Evolutionary conservation across 1,284 basidiomycete genomes (phyloP).

Genomic region (Amylostereum areolatum): DNA sequence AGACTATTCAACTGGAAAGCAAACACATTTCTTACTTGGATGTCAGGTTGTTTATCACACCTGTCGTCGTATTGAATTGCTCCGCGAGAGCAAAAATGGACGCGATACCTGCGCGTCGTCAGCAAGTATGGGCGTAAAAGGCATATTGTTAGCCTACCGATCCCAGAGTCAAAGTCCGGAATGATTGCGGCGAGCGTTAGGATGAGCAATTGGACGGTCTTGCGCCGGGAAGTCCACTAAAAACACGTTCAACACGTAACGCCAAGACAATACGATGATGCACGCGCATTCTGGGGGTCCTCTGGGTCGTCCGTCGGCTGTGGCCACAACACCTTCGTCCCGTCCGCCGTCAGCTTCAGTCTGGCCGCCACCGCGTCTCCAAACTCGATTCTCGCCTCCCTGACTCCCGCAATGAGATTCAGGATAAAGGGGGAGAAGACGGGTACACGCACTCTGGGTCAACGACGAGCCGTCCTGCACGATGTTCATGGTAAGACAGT

Average conservation of each 20-base stretch:
- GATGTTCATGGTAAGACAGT: conserved; percentile 44
- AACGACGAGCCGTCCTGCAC: conserved; percentile 54
- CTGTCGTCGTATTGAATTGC: conserved; percentile 52
- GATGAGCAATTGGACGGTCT: conserved; percentile 51
- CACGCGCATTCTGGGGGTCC: conserved; percentile 61
- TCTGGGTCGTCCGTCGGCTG: conserved; percentile 58
- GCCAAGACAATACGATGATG: not conserved
- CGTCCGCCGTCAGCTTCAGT: conserved; percentile 42
- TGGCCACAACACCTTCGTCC: conserved; percentile 51
- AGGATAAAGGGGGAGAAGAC: not conserved
- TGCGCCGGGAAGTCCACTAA: conserved; percentile 23
- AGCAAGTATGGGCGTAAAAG: not conserved
- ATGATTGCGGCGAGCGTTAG: conserved; percentile 62
- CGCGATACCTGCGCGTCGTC: conserved; percentile 43
- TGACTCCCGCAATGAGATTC: conserved; percentile 20
- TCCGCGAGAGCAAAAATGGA: conserved; percentile 52
- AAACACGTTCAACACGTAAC: conserved; percentile 7
- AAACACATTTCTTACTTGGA: conserved; percentile 39
- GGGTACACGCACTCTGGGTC: conserved; percentile 45
- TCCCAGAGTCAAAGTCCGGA: conserved; percentile 65
- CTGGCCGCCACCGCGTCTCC: conserved; percentile 41
- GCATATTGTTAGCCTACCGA: conserved; percentile 33
- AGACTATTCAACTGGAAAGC: conserved; percentile 1
- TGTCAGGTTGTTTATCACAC: conserved; percentile 58
- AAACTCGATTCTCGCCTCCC: conserved; percentile 48